A percentile compares a stretch with the other conserved stretches of the same genome.
Conservation (phyloP, 257 asterid species). For the Solanum chmielewskii region DNA sequence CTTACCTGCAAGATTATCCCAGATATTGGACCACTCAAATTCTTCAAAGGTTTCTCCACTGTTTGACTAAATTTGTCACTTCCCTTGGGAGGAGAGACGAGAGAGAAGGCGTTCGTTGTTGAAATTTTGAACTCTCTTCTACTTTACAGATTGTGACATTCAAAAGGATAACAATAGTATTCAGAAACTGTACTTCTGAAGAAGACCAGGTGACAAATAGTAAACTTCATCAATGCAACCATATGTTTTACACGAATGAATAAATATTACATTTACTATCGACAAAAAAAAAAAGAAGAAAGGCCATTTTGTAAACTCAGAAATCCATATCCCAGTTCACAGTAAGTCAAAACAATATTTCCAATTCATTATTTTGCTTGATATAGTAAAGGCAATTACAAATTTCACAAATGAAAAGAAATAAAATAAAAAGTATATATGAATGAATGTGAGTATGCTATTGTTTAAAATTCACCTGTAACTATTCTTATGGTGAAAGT, state of each 20-base stretch:
- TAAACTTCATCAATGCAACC: not conserved
- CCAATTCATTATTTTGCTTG: not conserved
- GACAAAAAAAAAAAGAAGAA: too few relatives aligned
- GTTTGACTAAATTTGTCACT: not conserved
- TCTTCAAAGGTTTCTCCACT: not conserved
- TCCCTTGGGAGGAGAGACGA: not conserved
- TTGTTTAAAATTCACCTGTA: slow-evolving; percentile 1
- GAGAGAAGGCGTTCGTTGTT: not conserved
- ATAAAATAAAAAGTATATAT: slow-evolving; percentile 1
- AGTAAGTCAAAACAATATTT: not conserved
- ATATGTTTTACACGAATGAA: not conserved
- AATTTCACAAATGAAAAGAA: slow-evolving; percentile 8
- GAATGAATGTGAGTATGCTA: slow-evolving; percentile 6
- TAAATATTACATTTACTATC: too few relatives aligned
- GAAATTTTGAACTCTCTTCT: not conserved
- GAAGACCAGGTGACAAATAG: not conserved
- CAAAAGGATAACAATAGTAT: not conserved
- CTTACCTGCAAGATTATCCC: not conserved
- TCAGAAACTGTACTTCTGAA: not conserved
- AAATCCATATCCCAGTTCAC: not conserved
- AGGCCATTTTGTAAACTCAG: not conserved
- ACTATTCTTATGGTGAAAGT: slow-evolving; percentile 5
- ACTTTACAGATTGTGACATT: not conserved
- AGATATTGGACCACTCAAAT: not conserved
- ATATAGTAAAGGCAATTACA: not conserved